Evolutionary conservation across 164 flowering plant species (phyloP).

Genomic region (Magnolia sinica): DNA sequence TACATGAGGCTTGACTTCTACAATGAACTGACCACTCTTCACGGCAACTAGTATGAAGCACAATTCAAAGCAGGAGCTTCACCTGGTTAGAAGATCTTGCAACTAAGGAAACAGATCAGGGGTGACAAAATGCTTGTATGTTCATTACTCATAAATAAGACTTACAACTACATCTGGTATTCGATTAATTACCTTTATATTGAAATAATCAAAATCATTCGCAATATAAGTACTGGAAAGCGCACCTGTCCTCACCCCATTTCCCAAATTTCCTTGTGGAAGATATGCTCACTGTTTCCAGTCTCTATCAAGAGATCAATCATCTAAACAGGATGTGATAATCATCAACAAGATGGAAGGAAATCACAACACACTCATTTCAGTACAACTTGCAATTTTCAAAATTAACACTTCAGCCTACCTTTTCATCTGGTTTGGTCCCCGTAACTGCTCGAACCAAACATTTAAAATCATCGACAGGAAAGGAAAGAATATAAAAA

Average conservation of each 20-base stretch:
- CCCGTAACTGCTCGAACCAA: slow-evolving; percentile 61
- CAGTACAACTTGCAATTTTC: not conserved
- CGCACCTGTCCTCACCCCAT: slow-evolving; percentile 77
- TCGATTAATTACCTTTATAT: not conserved
- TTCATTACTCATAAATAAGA: not conserved
- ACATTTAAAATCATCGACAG: slow-evolving; percentile 1
- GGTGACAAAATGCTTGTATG: too few relatives aligned
- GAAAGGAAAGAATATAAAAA: not conserved
- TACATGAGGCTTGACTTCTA: too few relatives aligned
- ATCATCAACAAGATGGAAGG: slow-evolving; percentile 10
- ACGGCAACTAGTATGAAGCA: too few relatives aligned
- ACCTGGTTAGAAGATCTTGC: too few relatives aligned
- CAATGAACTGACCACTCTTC: too few relatives aligned
- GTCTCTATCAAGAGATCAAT: slow-evolving; percentile 77
- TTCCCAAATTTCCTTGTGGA: slow-evolving; percentile 73
- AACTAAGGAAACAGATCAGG: too few relatives aligned
- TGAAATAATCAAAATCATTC: not conserved
- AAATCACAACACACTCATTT: not conserved
- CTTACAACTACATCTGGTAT: not conserved
- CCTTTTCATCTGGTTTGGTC: slow-evolving; percentile 75
- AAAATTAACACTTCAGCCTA: slow-evolving; percentile 27
- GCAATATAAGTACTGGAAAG: not conserved
- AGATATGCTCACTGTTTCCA: slow-evolving; percentile 82
- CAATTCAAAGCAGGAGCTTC: too few relatives aligned
- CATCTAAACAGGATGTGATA: slow-evolving; percentile 37